phyloP scores from a whole-genome alignment of 2,329 filamentous ascomycete species.

The Beauveria rudraprayagi region DNA sequence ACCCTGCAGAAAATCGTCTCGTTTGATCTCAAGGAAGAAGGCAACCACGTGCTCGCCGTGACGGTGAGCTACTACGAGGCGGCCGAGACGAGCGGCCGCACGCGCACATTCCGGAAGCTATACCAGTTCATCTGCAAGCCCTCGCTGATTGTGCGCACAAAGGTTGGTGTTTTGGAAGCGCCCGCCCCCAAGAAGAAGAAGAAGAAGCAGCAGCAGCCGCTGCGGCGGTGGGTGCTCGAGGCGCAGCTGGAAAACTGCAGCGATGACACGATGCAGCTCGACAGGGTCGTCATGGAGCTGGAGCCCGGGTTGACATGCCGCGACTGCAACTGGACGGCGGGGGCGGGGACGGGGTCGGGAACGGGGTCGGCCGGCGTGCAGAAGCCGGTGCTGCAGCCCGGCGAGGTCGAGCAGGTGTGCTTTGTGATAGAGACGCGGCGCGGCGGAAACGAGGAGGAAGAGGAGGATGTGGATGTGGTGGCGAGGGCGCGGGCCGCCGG shows the following conservation, averaged over 20 bases:
- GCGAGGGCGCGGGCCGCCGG: slow-evolving; percentile 27
- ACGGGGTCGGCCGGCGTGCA: slow-evolving; percentile 18
- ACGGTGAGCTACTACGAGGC: slow-evolving; percentile 93
- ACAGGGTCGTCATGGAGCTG: slow-evolving; percentile 51
- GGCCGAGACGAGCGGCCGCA: slow-evolving; percentile 58
- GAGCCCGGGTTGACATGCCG: slow-evolving; percentile 42
- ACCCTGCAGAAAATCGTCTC: slow-evolving; percentile 75
- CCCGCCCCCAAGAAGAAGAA: background rate
- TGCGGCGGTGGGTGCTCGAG: slow-evolving; percentile 65
- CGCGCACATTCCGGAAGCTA: slow-evolving; percentile 83
- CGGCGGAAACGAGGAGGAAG: slow-evolving; percentile 12
- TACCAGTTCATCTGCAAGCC: slow-evolving; percentile 96
- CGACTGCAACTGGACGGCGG: slow-evolving; percentile 50
- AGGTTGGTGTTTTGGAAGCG: slow-evolving; percentile 55
- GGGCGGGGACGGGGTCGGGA: slow-evolving; percentile 14
- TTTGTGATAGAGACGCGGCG: slow-evolving; percentile 44
- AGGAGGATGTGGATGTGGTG: slow-evolving; percentile 20
- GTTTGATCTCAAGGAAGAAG: slow-evolving; percentile 89
- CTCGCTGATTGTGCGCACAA: slow-evolving; percentile 83
- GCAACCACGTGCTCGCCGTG: slow-evolving; percentile 85
- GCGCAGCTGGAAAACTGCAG: slow-evolving; percentile 94
- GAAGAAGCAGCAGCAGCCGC: background rate
- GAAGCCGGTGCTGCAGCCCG: slow-evolving; percentile 51
- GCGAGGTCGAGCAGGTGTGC: slow-evolving; percentile 58
- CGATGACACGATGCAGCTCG: slow-evolving; percentile 72